Percentiles rank a stretch among this genome's conserved stretches.
These are phyloP conservation scores for Mucor ambiguus DNA, from an alignment of 371 early-diverging fungal genomes.

Conservation along the genomic window DNA sequence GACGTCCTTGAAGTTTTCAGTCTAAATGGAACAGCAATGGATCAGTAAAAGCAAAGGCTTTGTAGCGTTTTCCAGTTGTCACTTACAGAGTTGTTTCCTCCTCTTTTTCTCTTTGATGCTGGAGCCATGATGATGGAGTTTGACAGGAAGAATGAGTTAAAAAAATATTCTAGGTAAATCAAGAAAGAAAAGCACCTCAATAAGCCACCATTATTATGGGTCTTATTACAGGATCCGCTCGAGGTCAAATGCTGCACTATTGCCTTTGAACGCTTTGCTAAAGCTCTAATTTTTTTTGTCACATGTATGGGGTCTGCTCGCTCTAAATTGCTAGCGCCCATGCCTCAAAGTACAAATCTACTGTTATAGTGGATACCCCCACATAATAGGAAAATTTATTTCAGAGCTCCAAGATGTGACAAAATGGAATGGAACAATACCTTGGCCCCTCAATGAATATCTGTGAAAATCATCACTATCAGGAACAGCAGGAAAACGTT, in stretches of 20 bases:
- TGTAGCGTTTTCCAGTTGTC: not conserved
- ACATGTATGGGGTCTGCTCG: too few relatives aligned
- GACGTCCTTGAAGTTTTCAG: conserved; percentile 21
- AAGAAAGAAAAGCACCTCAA: not conserved
- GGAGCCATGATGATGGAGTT: conserved; percentile 14
- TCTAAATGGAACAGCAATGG: not conserved
- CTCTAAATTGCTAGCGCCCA: too few relatives aligned
- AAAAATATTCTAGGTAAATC: not conserved
- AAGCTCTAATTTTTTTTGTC: too few relatives aligned
- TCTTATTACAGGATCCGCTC: not conserved
- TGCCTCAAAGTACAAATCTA: too few relatives aligned
- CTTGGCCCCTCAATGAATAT: too few relatives aligned
- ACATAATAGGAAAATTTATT: too few relatives aligned
- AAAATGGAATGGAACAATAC: too few relatives aligned
- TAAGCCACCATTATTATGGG: not conserved
- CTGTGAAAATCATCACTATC: too few relatives aligned
- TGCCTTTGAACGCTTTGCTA: too few relatives aligned
- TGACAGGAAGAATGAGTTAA: not conserved
- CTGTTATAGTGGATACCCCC: too few relatives aligned
- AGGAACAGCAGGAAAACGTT: too few relatives aligned
- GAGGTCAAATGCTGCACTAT: not conserved
- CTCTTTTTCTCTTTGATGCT: conserved; percentile 28
- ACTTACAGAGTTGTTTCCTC: conserved; percentile 9
- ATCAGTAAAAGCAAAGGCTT: not conserved
- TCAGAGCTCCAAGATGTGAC: too few relatives aligned